These are phyloP conservation scores for Tolypocladium nubicola DNA, from an alignment of 2,329 filamentous ascomycete species.

Conservation along the genomic window DNA sequence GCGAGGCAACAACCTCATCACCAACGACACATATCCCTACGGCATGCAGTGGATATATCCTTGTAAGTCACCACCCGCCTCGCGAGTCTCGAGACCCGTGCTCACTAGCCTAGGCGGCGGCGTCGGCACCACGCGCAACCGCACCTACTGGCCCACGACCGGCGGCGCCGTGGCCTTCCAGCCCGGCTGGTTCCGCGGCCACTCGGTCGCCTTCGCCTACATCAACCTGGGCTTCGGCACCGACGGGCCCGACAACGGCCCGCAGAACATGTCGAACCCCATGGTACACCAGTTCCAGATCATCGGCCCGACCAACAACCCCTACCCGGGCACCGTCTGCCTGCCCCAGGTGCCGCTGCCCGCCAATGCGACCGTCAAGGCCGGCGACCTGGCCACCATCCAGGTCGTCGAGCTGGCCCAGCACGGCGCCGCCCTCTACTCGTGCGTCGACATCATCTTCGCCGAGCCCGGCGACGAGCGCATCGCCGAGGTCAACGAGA, in stretches of 20 bases:
- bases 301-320: conserved; percentile 66
- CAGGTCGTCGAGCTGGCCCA: conserved; percentile 76
- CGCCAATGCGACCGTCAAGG: conserved; percentile 53
- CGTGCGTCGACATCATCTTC: conserved; percentile 94
- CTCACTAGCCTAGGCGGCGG: conserved; percentile 60
- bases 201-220: conserved; percentile 72
- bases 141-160: conserved; percentile 80
- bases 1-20: conserved; percentile 76
- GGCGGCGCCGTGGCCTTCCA: conserved; percentile 87
- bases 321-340: conserved; percentile 85
- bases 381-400: conserved; percentile 85
- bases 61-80: conserved; percentile 46
- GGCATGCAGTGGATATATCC: conserved; percentile 96
- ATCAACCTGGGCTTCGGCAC: conserved; percentile 83
- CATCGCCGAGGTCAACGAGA: conserved; percentile 61
- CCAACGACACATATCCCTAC: conserved; percentile 69
- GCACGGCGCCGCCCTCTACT: conserved; percentile 75
- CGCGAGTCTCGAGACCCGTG: background rate
- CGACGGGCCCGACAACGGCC: conserved; percentile 50
- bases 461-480: conserved; percentile 60
- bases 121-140: conserved; percentile 63
- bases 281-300: conserved; percentile 79
- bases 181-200: conserved; percentile 92
- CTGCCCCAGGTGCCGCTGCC: conserved; percentile 83
- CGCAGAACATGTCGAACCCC: conserved; percentile 75